Conservation (phyloP, 352 stramenopile species). For the Globisporangium parvum region DNA sequence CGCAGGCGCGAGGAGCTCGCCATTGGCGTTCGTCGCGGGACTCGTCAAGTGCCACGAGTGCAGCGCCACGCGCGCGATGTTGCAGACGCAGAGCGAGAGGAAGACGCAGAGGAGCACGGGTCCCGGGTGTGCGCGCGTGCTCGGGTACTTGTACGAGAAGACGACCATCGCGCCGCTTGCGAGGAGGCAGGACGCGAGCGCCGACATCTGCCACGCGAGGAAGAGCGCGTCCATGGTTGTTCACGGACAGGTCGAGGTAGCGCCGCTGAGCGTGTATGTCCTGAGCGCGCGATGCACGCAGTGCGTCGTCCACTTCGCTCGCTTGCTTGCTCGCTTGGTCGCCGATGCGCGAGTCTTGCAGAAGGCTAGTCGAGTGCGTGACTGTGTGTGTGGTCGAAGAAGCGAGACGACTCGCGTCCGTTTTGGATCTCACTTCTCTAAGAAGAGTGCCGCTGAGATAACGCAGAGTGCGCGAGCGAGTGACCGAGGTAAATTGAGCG, state of each 20-base stretch:
- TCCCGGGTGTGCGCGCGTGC: constrained; percentile 55
- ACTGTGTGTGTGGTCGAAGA: no score
- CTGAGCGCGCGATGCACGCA: no score
- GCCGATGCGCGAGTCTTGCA: background rate
- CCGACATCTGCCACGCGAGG: constrained; percentile 69
- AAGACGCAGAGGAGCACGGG: constrained; percentile 78
- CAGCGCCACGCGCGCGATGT: constrained; percentile 57
- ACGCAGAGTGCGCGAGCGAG: no score
- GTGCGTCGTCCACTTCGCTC: background rate
- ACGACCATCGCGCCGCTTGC: constrained; percentile 53
- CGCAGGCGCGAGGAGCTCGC: constrained; percentile 16
- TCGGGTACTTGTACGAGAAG: constrained; percentile 66
- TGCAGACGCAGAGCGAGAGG: constrained; percentile 56
- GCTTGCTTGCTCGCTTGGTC: background rate
- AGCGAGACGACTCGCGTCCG: no score
- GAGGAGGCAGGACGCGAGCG: constrained; percentile 43
- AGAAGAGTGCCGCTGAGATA: no score
- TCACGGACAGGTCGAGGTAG: no score
- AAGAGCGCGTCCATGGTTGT: constrained; percentile 52
- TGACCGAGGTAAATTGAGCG: no score
- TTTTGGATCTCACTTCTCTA: no score
- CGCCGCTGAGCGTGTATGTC: no score
- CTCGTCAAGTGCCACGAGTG: constrained; percentile 38
- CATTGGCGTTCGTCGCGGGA: constrained; percentile 10
- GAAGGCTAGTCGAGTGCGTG: no score